A percentile compares a stretch with the other conserved stretches of the same genome.
phyloP scores from a whole-genome alignment of 306 rosid genomes.

The Cicer judaicum region DNA sequence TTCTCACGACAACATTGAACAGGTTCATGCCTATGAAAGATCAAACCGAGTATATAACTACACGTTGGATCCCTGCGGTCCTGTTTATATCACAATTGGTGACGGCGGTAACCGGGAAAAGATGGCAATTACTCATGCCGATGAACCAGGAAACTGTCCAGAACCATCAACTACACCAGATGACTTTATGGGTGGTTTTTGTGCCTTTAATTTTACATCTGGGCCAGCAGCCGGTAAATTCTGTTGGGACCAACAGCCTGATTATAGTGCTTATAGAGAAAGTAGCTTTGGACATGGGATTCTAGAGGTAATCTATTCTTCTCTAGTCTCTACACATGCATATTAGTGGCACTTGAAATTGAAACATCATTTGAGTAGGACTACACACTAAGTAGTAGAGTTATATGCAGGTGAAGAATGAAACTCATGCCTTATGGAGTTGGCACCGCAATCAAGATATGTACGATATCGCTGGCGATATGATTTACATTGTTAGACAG shows the following conservation, averaged over 20 bases:
- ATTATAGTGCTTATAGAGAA: conserved; percentile 87
- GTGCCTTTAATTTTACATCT: conserved; percentile 82
- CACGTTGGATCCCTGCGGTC: conserved; percentile 88
- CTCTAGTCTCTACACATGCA: conserved; percentile 24
- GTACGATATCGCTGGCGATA: conserved; percentile 65
- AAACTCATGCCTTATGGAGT: conserved; percentile 86
- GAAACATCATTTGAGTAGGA: conserved; percentile 11
- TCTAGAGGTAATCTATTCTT: conserved; percentile 68
- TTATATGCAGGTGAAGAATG: conserved; percentile 73
- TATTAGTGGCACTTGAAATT: neutral
- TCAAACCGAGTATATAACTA: conserved; percentile 88
- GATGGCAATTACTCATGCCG: conserved; percentile 79
- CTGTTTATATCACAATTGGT: conserved; percentile 73
- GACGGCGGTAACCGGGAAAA: conserved; percentile 91
- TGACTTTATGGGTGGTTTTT: conserved; percentile 61
- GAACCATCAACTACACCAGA: conserved; percentile 68
- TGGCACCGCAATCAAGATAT: conserved; percentile 88
- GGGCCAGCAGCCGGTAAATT: conserved; percentile 89
- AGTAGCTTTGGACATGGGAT: conserved; percentile 97
- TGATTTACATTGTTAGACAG: conserved; percentile 78
- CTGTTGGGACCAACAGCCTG: conserved; percentile 94
- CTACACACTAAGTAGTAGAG: conserved; percentile 27
- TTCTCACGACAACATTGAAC: conserved; percentile 41
- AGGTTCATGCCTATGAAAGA: conserved; percentile 97
- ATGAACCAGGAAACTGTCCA: conserved; percentile 91